phyloP scores from a whole-genome alignment of 192 early-diverging fungal species.

The Lobosporangium transversale region DNA sequence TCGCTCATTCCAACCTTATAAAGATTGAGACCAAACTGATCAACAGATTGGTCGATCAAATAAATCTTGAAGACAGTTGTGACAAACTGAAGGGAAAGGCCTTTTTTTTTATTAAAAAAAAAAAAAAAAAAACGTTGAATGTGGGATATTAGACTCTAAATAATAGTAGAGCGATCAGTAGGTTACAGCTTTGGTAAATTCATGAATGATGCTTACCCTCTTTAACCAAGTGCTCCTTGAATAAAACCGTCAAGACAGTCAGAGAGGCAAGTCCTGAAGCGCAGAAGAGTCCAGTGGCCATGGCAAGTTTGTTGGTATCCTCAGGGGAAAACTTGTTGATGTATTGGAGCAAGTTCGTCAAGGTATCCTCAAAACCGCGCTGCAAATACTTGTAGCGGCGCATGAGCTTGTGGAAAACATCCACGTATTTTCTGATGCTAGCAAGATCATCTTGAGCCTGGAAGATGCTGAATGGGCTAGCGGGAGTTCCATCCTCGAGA shows the following conservation, averaged over 20 bases:
- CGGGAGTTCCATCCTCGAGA: slow-evolving; percentile 79
- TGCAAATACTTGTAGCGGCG: slow-evolving; percentile 96
- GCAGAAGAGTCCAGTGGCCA: slow-evolving; percentile 78
- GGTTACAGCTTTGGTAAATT: too few relatives aligned
- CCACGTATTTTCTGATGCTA: slow-evolving; percentile 78
- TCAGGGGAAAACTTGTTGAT: slow-evolving; percentile 87
- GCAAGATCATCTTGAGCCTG: slow-evolving; percentile 72
- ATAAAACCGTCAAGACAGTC: slow-evolving; percentile 76
- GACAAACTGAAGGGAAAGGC: slow-evolving; percentile 82
- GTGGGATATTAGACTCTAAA: not conserved
- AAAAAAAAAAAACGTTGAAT: not conserved
- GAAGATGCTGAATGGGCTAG: slow-evolving; percentile 87
- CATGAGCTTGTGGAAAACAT: slow-evolving; percentile 90
- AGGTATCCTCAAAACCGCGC: slow-evolving; percentile 84
- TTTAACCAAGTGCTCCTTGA: slow-evolving; percentile 96
- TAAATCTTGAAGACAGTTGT: slow-evolving; percentile 86
- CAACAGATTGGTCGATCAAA: slow-evolving; percentile 78
- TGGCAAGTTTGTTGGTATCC: slow-evolving; percentile 84
- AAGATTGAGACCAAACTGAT: slow-evolving; percentile 79
- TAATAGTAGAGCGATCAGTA: not conserved
- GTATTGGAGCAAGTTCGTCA: slow-evolving; percentile 86
- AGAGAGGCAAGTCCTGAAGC: slow-evolving; percentile 74
- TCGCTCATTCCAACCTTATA: slow-evolving; percentile 76
- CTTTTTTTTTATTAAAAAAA: slow-evolving; percentile 48
- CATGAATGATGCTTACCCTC: slow-evolving; percentile 63